These are phyloP conservation scores for Juncus effusus DNA, from an alignment of 176 grass and related monocot genomes.

Conservation along the genomic window DNA sequence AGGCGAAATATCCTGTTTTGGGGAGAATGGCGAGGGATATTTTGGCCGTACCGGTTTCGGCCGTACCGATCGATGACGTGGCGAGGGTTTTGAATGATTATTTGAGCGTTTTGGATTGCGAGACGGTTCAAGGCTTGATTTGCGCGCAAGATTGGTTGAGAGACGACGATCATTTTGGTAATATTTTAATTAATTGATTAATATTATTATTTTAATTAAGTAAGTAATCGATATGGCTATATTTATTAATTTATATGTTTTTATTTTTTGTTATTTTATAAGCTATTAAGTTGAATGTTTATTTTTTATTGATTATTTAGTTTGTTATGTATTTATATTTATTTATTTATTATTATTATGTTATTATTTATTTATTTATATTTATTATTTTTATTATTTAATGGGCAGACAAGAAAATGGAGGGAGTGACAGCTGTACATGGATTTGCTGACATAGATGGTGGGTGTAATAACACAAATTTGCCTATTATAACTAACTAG, in stretches of 20 bases:
- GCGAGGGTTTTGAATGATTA: constrained; percentile 83
- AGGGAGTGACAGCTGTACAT: neutral
- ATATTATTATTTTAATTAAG: neutral
- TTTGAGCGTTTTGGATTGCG: constrained; percentile 69
- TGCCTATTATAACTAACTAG: constrained; percentile 21
- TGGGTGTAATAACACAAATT: neutral
- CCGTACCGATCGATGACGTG: constrained; percentile 65
- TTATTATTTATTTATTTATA: neutral
- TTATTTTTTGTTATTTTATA: neutral
- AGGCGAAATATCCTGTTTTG: constrained; percentile 88
- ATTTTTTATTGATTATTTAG: neutral
- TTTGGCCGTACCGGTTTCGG: constrained; percentile 83
- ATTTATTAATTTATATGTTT: neutral
- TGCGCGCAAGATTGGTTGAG: constrained; percentile 94
- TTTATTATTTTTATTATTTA: constrained; percentile 5
- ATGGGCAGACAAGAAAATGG: neutral
- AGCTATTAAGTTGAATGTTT: neutral
- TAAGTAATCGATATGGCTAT: constrained; percentile 1
- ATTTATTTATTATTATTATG: neutral
- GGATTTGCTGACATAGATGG: constrained; percentile 6
- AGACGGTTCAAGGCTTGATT: constrained; percentile 65
- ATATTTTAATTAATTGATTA: constrained; percentile 22
- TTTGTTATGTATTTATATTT: neutral
- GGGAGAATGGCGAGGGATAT: constrained; percentile 88
- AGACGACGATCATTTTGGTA: constrained; percentile 44